A percentile compares a stretch with the other conserved stretches of the same genome.
phyloP scores from a whole-genome alignment of 805 yeast species.

The Pichia scutulata region DNA sequence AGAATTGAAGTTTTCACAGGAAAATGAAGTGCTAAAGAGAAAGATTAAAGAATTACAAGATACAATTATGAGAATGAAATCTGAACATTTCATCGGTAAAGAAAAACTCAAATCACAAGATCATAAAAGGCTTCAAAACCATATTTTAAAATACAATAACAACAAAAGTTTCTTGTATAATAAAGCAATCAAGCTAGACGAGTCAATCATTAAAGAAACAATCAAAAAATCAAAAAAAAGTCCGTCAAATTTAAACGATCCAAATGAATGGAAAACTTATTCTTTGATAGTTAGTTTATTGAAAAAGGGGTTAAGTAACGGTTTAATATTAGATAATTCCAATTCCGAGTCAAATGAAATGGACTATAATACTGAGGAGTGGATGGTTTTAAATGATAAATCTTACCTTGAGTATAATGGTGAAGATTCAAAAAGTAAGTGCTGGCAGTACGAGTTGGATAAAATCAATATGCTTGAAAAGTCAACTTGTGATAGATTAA shows the following conservation, averaged over 20 bases:
- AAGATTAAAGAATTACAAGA: constrained; percentile 23
- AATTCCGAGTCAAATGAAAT: constrained; percentile 9
- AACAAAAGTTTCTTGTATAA: not conserved
- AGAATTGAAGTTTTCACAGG: constrained; percentile 21
- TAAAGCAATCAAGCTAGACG: not conserved
- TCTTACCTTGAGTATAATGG: constrained; percentile 4
- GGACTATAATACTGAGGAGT: constrained; percentile 25
- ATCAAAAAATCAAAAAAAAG: not conserved
- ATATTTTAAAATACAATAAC: not conserved
- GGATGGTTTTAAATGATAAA: constrained; percentile 17
- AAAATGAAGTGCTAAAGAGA: constrained; percentile 23
- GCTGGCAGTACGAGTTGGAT: constrained; percentile 23
- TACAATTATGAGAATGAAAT: constrained; percentile 12
- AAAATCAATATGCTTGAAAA: constrained; percentile 14
- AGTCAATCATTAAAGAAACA: not conserved
- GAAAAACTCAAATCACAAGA: not conserved
- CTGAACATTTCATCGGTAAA: not conserved
- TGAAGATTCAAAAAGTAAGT: constrained; percentile 19
- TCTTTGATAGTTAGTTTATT: constrained; percentile 20
- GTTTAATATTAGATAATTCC: constrained; percentile 16
- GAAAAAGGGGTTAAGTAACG: constrained; percentile 20
- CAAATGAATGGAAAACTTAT: constrained; percentile 21
- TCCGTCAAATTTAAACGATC: not conserved
- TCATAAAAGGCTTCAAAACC: not conserved
- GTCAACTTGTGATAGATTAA: constrained; percentile 17